Evolutionary conservation across 768 basidiomycete genomes (phyloP).

Genomic region (Coprinopsis cinerea): DNA sequence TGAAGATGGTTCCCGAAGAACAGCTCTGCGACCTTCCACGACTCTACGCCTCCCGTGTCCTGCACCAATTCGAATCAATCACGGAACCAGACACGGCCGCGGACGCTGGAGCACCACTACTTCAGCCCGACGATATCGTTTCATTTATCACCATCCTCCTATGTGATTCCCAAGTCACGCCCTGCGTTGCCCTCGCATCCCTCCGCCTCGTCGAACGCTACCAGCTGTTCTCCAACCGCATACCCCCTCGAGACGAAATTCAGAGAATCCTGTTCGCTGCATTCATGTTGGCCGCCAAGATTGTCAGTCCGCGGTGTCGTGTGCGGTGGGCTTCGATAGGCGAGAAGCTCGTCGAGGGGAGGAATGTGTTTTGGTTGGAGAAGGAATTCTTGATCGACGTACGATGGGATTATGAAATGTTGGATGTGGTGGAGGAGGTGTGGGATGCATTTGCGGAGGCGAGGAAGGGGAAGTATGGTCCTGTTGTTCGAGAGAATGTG

Average conservation of each 20-base stretch:
- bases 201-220: constrained; percentile 9
- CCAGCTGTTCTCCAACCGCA: background rate
- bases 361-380: constrained; percentile 3
- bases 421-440: constrained; percentile 8
- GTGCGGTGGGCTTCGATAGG: background rate
- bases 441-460: constrained; percentile 8
- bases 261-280: constrained; percentile 2
- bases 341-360: background rate
- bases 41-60: too few relatives aligned
- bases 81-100: too few relatives aligned
- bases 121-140: background rate
- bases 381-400: constrained; percentile 6
- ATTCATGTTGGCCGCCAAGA: constrained; percentile 8
- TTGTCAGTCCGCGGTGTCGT: background rate
- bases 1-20: too few relatives aligned
- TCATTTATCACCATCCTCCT: background rate
- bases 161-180: constrained; percentile 1
- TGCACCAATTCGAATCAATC: too few relatives aligned
- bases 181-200: background rate
- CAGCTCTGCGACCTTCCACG: too few relatives aligned
- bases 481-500: background rate
- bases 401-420: constrained; percentile 7
- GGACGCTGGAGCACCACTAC: too few relatives aligned
- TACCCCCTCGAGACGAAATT: background rate
- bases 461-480: background rate